A percentile compares a stretch with the other conserved stretches of the same genome.
Evolutionary conservation across 345 rosid species (phyloP).

Genomic region (Schrenkiella parvula): DNA sequence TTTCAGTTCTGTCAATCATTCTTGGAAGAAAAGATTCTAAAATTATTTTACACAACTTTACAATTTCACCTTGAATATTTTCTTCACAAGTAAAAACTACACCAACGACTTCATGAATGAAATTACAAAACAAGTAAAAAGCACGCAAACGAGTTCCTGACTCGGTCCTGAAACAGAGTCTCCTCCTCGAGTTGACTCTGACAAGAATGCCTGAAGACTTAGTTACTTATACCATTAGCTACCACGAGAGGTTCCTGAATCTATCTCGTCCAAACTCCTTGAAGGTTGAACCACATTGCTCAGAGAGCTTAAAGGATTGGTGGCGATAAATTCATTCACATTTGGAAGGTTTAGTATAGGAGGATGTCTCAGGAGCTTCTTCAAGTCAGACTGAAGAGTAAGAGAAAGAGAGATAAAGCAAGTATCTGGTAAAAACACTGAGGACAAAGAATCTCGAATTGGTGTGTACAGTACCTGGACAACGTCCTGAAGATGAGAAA

Average conservation of each 20-base stretch:
- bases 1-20: neutral
- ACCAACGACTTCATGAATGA: neutral
- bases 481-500: conserved; percentile 82
- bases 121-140: neutral
- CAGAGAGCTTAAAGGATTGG: conserved; percentile 43
- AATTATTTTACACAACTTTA: neutral
- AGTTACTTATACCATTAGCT: neutral
- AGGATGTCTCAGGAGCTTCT: conserved; percentile 85
- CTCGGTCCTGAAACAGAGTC: neutral
- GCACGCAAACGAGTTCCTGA: neutral
- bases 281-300: conserved; percentile 6
- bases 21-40: neutral
- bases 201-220: neutral
- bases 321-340: conserved; percentile 43
- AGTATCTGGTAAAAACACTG: neutral
- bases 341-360: conserved; percentile 66
- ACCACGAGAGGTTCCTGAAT: neutral
- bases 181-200: neutral
- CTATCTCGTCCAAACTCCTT: neutral
- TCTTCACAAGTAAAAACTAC: neutral
- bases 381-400: conserved; percentile 65
- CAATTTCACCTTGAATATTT: neutral
- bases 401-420: neutral
- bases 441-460: neutral
- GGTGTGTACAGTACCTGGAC: conserved; percentile 48